These are phyloP conservation scores for Metahyphopichia silvanorum DNA, from an alignment of 805 yeast genomes.

Conservation along the genomic window DNA sequence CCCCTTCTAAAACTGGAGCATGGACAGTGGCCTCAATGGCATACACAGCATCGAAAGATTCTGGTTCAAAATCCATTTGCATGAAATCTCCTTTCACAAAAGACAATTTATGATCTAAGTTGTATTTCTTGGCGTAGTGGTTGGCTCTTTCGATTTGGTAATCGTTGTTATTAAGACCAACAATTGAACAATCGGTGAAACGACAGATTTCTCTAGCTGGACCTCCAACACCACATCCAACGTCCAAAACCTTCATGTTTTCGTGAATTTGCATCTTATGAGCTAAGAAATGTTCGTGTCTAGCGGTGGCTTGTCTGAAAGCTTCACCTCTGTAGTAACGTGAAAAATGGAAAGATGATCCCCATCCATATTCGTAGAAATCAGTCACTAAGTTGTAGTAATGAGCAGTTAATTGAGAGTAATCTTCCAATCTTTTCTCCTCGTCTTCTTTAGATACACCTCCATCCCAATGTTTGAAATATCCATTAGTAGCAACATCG, in stretches of 20 bases:
- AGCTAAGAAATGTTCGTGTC: constrained; percentile 96
- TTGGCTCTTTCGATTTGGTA: constrained; percentile 93
- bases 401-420: constrained; percentile 88
- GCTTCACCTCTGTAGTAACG: constrained; percentile 92
- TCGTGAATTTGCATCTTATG: constrained; percentile 75
- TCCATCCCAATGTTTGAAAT: constrained; percentile 97
- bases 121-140: constrained; percentile 64
- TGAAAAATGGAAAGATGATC: constrained; percentile 95
- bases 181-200: constrained; percentile 81
- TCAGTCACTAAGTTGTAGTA: constrained; percentile 97
- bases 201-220: constrained; percentile 96
- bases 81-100: constrained; percentile 97
- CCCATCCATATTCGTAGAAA: constrained; percentile 99
- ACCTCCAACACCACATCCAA: constrained; percentile 99
- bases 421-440: constrained; percentile 72
- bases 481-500: constrained; percentile 79
- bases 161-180: constrained; percentile 95
- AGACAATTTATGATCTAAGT: constrained; percentile 68
- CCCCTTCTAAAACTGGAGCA: constrained; percentile 95
- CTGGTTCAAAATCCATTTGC: constrained; percentile 96
- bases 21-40: constrained; percentile 99
- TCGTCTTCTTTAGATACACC: constrained; percentile 73
- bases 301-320: constrained; percentile 89
- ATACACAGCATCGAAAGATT: constrained; percentile 91
- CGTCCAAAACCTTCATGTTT: constrained; percentile 88